Conservation (phyloP, 768 basidiomycete species). For the Filobasidium wieringae region DNA sequence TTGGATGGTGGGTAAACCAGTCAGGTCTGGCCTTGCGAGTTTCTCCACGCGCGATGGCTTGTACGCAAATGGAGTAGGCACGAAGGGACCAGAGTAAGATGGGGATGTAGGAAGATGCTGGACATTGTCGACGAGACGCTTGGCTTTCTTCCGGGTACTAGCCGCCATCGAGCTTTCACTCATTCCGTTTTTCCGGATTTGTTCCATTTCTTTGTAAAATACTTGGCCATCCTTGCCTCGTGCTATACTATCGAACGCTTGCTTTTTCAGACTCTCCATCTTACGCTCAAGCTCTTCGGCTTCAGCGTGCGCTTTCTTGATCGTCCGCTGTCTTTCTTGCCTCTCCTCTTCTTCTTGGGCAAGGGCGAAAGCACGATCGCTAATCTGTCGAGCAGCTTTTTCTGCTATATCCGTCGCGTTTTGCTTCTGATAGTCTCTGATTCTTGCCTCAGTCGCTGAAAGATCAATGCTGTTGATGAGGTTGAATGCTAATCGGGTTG, state of each 20-base stretch:
- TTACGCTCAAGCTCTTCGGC: conserved; percentile 13
- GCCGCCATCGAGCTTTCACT: conserved; percentile 18
- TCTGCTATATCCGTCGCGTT: conserved; percentile 73
- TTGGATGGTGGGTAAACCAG: background rate
- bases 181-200: conserved; percentile 19
- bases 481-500: conserved; percentile 62
- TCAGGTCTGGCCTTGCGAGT: conserved; percentile 13
- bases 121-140: background rate
- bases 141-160: conserved; percentile 10
- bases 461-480: conserved; percentile 81
- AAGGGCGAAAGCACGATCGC: conserved; percentile 12
- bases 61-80: conserved; percentile 30
- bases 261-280: conserved; percentile 3
- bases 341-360: conserved; percentile 21
- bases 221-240: conserved; percentile 1
- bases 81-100: conserved; percentile 30
- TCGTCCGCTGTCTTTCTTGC: conserved; percentile 21
- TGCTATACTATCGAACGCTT: conserved; percentile 10
- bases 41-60: conserved; percentile 7
- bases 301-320: conserved; percentile 20
- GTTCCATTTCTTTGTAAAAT: conserved; percentile 18
- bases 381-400: conserved; percentile 43
- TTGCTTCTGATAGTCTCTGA: conserved; percentile 62
- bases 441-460: conserved; percentile 66
- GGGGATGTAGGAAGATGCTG: conserved; percentile 14